Evolutionary conservation across 2,329 filamentous ascomycete species (phyloP), one percentile per base, ranked within the genome.

Genomic region (Fusarium acutatum): DNA sequence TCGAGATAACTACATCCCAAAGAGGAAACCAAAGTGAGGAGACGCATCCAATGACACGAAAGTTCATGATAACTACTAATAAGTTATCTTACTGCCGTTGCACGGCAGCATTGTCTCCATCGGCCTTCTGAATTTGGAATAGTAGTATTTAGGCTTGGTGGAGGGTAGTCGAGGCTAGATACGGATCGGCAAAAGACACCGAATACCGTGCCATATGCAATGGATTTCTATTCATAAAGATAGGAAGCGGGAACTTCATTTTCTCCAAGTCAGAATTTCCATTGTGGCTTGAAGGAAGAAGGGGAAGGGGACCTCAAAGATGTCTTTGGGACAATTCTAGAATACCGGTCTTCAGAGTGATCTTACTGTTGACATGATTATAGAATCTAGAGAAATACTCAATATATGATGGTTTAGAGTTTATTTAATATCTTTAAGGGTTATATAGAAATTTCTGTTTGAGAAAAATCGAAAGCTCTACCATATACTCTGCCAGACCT

Each of bases 121-220:
- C 67, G 72, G 59, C 67, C 71, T 74, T 18, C 71, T 65, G 12
- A 11, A 44, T 72, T 22, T 13, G 68, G 71, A 38, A 56, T 72
- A 72, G 71, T 49, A 18, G 11, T 18, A 41, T 26, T 26, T 15
- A 34, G 37, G 15, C 14, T 35, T 28, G 24, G 9, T 20, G 17
- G 26, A 18, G 43, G 57, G 58, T 47, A 60, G 20, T 40, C 9
- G 13, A 53, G 65, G 70, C 15, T 71, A 73, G 37, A 52, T 10
- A 30, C 69, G 58, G 58, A 18, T 32, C 53, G 53, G 60, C 15
- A 50, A 28, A 24, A 3, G 30, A 41, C 17, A 35, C 38, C 35
- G 59, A 43, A 30, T 34, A 24, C 60, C 30, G 35, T 41, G 2
- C 17, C 34, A 7, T n/a, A 28, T 26, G 7, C 8, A n/a, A n/a